A percentile compares a stretch with the other conserved stretches of the same genome.
Evolutionary conservation across 306 rosid genomes (phyloP).

Genomic region (Castanea sativa): DNA sequence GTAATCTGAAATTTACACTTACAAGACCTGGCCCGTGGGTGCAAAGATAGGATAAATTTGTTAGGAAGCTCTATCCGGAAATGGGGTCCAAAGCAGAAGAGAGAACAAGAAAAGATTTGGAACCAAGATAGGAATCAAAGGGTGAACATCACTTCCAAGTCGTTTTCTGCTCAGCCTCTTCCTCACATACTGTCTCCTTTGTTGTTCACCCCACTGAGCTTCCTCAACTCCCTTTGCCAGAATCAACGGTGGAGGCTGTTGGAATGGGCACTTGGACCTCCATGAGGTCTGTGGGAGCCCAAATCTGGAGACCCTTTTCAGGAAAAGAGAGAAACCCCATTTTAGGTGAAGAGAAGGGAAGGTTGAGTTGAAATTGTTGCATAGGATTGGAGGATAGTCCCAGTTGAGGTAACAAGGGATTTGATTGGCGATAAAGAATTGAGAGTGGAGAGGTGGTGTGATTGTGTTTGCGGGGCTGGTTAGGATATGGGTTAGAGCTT

Average conservation of each 20-base stretch:
- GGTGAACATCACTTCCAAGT: conserved; percentile 37
- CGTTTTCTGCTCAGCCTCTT: conserved; percentile 53
- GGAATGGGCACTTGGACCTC: conserved; percentile 84
- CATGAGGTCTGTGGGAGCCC: conserved; percentile 60
- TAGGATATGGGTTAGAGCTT: conserved; percentile 74
- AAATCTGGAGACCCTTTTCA: conserved; percentile 43
- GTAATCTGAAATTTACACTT: not conserved
- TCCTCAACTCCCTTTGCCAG: conserved; percentile 63
- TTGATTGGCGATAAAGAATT: conserved; percentile 60
- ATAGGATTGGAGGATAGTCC: conserved; percentile 88
- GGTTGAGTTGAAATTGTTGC: conserved; percentile 29
- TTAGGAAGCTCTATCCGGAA: conserved; percentile 4
- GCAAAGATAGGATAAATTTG: not conserved
- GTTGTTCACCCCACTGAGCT: conserved; percentile 55
- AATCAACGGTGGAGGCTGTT: conserved; percentile 70
- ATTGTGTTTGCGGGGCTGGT: conserved; percentile 57
- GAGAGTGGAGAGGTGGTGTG: conserved; percentile 66
- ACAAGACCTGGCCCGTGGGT: not conserved
- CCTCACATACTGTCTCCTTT: conserved; percentile 45
- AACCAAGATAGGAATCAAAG: conserved; percentile 44
- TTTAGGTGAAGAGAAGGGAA: conserved; percentile 42
- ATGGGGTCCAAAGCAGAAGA: conserved; percentile 65
- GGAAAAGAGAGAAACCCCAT: conserved; percentile 64
- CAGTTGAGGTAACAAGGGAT: conserved; percentile 76
- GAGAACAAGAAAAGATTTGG: conserved; percentile 59